Conservation (phyloP, 768 basidiomycete genomes). For the Suillus plorans region DNA sequence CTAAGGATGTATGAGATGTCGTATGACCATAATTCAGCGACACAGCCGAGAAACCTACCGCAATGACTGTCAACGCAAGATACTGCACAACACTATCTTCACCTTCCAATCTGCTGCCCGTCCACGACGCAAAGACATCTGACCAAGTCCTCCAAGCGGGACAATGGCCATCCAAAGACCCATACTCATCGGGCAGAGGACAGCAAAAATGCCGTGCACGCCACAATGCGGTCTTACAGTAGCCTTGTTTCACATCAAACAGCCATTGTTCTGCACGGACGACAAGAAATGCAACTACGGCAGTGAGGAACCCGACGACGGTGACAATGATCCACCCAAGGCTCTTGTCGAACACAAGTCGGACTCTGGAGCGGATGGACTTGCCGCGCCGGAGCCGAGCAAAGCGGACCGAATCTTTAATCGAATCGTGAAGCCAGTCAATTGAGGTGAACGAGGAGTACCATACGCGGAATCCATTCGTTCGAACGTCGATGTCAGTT, state of each 20-base stretch:
- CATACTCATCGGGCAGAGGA: constrained; percentile 30
- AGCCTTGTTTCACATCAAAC: constrained; percentile 92
- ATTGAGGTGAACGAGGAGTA: constrained; percentile 88
- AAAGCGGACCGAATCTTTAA: constrained; percentile 88
- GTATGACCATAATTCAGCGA: constrained; percentile 5
- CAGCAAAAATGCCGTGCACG: constrained; percentile 86
- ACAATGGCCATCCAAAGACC: constrained; percentile 44
- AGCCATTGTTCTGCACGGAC: constrained; percentile 84
- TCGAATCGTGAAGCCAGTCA: constrained; percentile 96
- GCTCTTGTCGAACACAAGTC: constrained; percentile 69
- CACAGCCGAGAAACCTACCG: constrained; percentile 53
- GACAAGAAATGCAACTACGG: constrained; percentile 83
- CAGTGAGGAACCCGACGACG: constrained; percentile 83
- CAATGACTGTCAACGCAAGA: constrained; percentile 66
- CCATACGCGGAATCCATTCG: constrained; percentile 85
- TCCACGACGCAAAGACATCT: constrained; percentile 43
- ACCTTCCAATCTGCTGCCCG: constrained; percentile 16
- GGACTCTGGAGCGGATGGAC: constrained; percentile 65
- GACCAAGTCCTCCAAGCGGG: constrained; percentile 78
- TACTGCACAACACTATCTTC: constrained; percentile 60
- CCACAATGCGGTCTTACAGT: constrained; percentile 69
- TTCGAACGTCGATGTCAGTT: constrained; percentile 57
- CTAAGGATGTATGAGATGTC: constrained; percentile 36
- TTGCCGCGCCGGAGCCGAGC: constrained; percentile 67
- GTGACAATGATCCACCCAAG: constrained; percentile 91